Conservation (phyloP, 2,329 filamentous ascomycete species). For the Phyllosticta capitalensis region DNA sequence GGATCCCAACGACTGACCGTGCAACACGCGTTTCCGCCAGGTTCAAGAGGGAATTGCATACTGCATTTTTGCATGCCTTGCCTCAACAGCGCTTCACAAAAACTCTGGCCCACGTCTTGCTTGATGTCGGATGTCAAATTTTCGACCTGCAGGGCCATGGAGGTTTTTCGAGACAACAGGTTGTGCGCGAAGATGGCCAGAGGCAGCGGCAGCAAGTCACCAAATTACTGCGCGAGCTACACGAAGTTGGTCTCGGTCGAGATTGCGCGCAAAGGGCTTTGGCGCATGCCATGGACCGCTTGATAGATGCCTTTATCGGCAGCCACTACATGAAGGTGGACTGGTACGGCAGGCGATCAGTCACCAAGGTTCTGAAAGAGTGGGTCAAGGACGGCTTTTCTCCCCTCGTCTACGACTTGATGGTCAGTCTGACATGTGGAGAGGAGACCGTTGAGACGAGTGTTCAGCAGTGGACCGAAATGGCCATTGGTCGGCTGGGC, state of each 20-base stretch:
- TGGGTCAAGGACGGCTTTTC: slow-evolving; percentile 63
- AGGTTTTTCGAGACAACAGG: background rate
- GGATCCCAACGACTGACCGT: slow-evolving; percentile 36
- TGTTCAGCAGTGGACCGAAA: slow-evolving; percentile 60
- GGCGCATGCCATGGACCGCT: slow-evolving; percentile 58
- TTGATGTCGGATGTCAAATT: slow-evolving; percentile 39
- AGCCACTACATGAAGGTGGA: slow-evolving; percentile 52
- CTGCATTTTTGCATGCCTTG: slow-evolving; percentile 55
- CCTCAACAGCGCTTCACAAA: slow-evolving; percentile 41
- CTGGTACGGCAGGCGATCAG: slow-evolving; percentile 47
- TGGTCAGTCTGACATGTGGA: slow-evolving; percentile 31
- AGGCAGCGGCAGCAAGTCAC: background rate
- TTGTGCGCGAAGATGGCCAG: slow-evolving; percentile 1
- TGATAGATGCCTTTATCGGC: slow-evolving; percentile 55
- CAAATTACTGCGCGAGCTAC: slow-evolving; percentile 48
- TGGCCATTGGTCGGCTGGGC: slow-evolving; percentile 59
- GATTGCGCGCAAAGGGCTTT: slow-evolving; percentile 62
- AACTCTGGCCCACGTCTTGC: slow-evolving; percentile 47
- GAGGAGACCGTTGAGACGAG: slow-evolving; percentile 32
- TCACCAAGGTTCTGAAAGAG: slow-evolving; percentile 49
- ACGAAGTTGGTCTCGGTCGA: slow-evolving; percentile 57
- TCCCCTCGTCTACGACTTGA: slow-evolving; percentile 53
- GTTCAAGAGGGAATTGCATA: slow-evolving; percentile 54
- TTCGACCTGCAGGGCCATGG: slow-evolving; percentile 31
- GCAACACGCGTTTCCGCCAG: slow-evolving; percentile 27